Base-by-base conservation (phyloP, 768 basidiomycete genomes). In the Clathrus columnatus region DNA sequence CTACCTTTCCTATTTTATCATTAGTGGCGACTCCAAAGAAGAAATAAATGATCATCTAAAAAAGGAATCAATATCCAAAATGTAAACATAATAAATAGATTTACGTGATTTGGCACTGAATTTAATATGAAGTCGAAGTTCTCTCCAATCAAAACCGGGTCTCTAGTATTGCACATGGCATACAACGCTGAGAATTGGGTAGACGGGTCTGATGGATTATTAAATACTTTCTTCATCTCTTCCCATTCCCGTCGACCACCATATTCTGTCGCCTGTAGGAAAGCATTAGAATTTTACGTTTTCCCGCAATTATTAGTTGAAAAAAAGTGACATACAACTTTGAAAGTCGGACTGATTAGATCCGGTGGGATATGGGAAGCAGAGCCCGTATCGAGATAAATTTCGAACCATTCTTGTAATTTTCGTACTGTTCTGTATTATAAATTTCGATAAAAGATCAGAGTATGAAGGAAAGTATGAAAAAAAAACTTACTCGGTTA, bases 301-400 rank as follows among this genome's bases (percentile, higher is more conserved):
- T 29, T 23, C 16, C 23, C 50, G n/a, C n/a, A n/a, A n/a, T n/a
- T n/a, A n/a, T 17, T n/a, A 4, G 7, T 14, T 36, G 14, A 14
- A 36, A 36, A n/a, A 4, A 36, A 8, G 11, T 16, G 7, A 64
- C 78, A 16, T 60, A 86, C 85, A 50, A 69, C 73, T 27, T 65
- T 61, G 67, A 75, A 84, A 42, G 80, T 80, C 42, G 75, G 69
- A 26, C 72, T 64, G 61, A 85, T 77, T 45, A 98, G 69, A 70
- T 97, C 94, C 24, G 82, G 78, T 7, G 91, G 89, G 60, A 98
- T 88, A 51, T 69, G 73, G 0, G 84, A 84, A 62, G 85, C 81
- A 64, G 95, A 87, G 7, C 81, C 80, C 16, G 82, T 87, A 57
- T 80, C 75, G 62, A 85, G 67, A 65, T 83, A 91, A 28, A 78